Percentiles rank a stretch among this genome's conserved stretches.
Conservation (phyloP, 2,329 filamentous ascomycete genomes). For the Cylindrodendrum hubeiense region DNA sequence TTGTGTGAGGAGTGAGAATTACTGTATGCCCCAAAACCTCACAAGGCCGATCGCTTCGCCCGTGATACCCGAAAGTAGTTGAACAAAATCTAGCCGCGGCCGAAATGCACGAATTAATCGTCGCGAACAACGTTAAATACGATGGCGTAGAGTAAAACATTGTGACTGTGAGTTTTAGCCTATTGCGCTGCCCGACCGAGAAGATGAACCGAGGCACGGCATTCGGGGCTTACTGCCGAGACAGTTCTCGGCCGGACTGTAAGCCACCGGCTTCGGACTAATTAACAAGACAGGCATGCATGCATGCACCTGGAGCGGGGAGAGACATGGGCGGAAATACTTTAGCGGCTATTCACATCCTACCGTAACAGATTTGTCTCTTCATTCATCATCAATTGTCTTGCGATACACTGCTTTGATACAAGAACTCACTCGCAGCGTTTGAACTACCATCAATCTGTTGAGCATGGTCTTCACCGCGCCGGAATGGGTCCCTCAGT, state of each 20-base stretch:
- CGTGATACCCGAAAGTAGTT: no score
- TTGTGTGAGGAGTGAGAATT: no score
- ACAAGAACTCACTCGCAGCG: background rate
- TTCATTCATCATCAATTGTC: background rate
- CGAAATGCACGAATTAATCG: no score
- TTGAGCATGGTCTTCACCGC: slow-evolving; percentile 66
- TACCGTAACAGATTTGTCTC: background rate
- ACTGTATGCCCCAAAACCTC: no score
- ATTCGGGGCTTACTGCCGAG: background rate
- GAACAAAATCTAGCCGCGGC: no score
- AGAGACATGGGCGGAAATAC: background rate
- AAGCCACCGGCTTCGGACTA: background rate
- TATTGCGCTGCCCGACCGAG: no score
- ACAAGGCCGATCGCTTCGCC: no score
- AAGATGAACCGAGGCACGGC: background rate
- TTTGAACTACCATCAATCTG: no score
- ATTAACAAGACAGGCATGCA: background rate
- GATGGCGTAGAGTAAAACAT: no score
- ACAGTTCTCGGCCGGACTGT: background rate
- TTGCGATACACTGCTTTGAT: background rate
- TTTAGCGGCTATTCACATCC: background rate
- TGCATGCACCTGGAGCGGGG: background rate
- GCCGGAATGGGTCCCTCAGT: slow-evolving; percentile 70
- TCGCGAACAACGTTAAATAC: no score
- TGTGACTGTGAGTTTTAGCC: no score